Conservation (phyloP, 106 monocot genomes). For the Narthecium ossifragum region DNA sequence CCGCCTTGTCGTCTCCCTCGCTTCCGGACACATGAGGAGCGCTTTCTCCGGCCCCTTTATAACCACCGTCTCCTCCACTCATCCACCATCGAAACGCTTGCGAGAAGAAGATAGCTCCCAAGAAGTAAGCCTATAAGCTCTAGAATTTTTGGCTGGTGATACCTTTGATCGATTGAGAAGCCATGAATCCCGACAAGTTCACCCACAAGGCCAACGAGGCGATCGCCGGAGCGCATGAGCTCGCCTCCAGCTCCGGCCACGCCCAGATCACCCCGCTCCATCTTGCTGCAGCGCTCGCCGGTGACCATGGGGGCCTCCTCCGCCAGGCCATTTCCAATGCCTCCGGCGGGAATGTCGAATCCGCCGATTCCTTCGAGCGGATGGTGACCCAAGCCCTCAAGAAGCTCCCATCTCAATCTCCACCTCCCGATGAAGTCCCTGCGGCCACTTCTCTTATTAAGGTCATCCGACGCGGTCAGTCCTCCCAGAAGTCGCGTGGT, state of each 20-base stretch:
- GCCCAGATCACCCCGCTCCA: constrained; percentile 54
- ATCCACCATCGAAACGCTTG: no score
- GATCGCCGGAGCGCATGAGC: constrained; percentile 38
- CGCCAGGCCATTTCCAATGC: constrained; percentile 32
- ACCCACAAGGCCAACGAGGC: constrained; percentile 70
- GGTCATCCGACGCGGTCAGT: constrained; percentile 41
- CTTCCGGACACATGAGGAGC: not conserved
- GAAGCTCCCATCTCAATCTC: constrained; percentile 50
- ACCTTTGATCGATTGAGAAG: not conserved
- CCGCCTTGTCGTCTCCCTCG: not conserved
- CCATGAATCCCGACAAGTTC: constrained; percentile 61
- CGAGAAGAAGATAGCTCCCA: no score
- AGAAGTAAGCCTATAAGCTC: not conserved
- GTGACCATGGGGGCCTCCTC: constrained; percentile 31
- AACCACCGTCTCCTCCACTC: not conserved
- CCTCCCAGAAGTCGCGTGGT: constrained; percentile 41
- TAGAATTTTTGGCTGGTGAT: not conserved
- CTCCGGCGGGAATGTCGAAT: constrained; percentile 6
- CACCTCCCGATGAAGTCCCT: constrained; percentile 48
- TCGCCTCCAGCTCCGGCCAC: constrained; percentile 37
- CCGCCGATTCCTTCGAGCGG: constrained; percentile 32
- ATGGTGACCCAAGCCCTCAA: constrained; percentile 31
- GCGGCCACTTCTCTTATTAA: constrained; percentile 47
- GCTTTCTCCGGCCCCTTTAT: not conserved
- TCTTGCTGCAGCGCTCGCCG: constrained; percentile 28